A percentile compares a stretch with the other conserved stretches of the same genome.
phyloP scores from a whole-genome alignment of 108 stramenopile genomes.

The Craspedostauros australis region DNA sequence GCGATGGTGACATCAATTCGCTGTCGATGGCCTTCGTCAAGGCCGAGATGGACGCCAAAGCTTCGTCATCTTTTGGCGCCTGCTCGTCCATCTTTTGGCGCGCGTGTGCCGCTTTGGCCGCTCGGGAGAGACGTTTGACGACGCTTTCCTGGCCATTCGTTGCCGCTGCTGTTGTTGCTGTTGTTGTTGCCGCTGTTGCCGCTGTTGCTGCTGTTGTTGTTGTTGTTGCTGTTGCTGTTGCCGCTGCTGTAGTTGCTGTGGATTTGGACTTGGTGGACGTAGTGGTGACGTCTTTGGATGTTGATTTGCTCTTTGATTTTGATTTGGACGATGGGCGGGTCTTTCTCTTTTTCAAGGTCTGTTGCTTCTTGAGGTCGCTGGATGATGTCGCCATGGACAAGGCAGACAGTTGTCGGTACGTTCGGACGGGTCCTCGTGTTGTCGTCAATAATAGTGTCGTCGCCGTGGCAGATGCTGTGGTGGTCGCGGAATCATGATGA shows the following conservation, averaged over 20 bases:
- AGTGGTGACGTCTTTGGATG: not conserved
- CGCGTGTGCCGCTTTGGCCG: too few species aligned
- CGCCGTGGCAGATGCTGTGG: too few species aligned
- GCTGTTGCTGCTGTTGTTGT: not conserved
- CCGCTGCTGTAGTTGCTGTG: conserved; percentile 7
- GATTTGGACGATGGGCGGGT: too few species aligned
- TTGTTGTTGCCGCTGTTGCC: conserved; percentile 14
- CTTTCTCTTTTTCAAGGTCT: too few species aligned
- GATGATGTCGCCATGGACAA: conserved; percentile 27
- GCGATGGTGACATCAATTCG: conserved; percentile 15
- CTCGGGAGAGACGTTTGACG: too few species aligned
- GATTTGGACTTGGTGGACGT: not conserved
- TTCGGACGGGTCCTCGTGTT: too few species aligned
- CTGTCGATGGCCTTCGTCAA: conserved; percentile 13
- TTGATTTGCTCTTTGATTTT: not conserved
- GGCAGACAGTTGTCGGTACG: too few species aligned
- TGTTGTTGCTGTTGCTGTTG: conserved; percentile 13
- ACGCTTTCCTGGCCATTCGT: too few species aligned
- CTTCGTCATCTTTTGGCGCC: not conserved
- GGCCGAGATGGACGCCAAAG: not conserved
- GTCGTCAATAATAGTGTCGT: too few species aligned
- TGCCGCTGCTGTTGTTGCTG: too few species aligned
- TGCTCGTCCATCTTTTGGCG: too few species aligned
- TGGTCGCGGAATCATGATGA: too few species aligned
- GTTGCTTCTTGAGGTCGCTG: conserved; percentile 18